A percentile compares a stretch with the other conserved stretches of the same genome.
These are phyloP conservation scores for Haplographium delicatum DNA, from an alignment of 495 filamentous ascomycete genomes.

Conservation along the genomic window DNA sequence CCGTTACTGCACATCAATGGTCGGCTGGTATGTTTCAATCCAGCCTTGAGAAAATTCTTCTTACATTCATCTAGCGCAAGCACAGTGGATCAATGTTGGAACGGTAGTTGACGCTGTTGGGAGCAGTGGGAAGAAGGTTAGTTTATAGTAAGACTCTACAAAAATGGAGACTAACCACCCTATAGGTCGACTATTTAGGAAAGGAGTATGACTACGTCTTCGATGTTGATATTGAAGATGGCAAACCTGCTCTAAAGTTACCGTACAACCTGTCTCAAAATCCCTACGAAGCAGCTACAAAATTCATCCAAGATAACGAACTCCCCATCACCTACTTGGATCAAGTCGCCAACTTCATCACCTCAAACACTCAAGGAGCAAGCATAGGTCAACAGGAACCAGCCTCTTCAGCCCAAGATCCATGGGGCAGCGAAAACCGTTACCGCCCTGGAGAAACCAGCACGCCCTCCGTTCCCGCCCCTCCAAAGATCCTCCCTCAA, in stretches of 20 bases:
- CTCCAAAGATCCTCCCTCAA: conserved; percentile 69
- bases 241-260: conserved; percentile 87
- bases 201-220: conserved; percentile 97
- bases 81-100: conserved; percentile 77
- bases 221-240: conserved; percentile 95
- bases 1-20: conserved; percentile 78
- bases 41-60: not conserved
- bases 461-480: conserved; percentile 32
- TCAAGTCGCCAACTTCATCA: conserved; percentile 91
- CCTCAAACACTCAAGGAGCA: conserved; percentile 80
- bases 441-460: conserved; percentile 64
- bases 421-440: conserved; percentile 70
- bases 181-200: conserved; percentile 64
- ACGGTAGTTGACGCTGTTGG: conserved; percentile 88
- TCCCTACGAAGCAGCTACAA: conserved; percentile 85
- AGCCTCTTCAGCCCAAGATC: conserved; percentile 47
- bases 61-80: conserved; percentile 31
- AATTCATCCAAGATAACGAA: conserved; percentile 88
- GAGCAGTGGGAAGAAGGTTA: conserved; percentile 66
- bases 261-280: conserved; percentile 92
- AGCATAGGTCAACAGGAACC: conserved; percentile 57
- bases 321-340: conserved; percentile 87
- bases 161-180: not conserved
- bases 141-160: not conserved
- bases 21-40: conserved; percentile 40